Evolutionary conservation across 2,329 filamentous ascomycete species (phyloP).

Genomic region (Rosellinia necatrix): DNA sequence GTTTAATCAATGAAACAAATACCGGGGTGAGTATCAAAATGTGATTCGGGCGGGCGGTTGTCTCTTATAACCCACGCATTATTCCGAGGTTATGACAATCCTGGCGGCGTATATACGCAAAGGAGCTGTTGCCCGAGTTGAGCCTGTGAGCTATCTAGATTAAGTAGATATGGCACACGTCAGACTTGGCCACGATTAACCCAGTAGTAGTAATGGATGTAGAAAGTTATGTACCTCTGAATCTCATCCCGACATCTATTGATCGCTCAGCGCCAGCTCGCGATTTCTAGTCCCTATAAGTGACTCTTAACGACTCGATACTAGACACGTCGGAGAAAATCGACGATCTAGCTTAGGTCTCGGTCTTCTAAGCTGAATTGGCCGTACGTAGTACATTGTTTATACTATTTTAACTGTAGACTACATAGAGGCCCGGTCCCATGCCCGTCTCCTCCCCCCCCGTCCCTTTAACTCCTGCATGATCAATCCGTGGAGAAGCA

Average conservation of each 20-base stretch:
- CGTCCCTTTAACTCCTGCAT: slow-evolving; percentile 17
- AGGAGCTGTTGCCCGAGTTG: neutral
- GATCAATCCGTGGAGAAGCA: slow-evolving; percentile 10
- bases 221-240: too few relatives aligned
- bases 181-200: too few relatives aligned
- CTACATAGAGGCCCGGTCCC: neutral
- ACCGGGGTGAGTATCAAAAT: slow-evolving; percentile 6
- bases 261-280: too few relatives aligned
- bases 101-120: neutral
- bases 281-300: too few relatives aligned
- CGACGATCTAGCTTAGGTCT: slow-evolving; percentile 10
- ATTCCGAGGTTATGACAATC: neutral
- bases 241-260: too few relatives aligned
- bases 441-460: neutral
- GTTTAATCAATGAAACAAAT: neutral
- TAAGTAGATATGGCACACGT: too few relatives aligned
- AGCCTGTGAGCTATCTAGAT: too few relatives aligned
- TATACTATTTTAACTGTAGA: slow-evolving; percentile 16
- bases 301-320: too few relatives aligned
- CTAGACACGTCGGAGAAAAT: too few relatives aligned
- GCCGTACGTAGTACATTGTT: slow-evolving; percentile 9
- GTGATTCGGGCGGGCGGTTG: slow-evolving; percentile 10
- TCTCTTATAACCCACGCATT: slow-evolving; percentile 7
- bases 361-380: neutral
- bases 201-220: too few relatives aligned